Evolutionary conservation across 306 rosid species (phyloP).

Genomic region (Fragaria vesca): DNA sequence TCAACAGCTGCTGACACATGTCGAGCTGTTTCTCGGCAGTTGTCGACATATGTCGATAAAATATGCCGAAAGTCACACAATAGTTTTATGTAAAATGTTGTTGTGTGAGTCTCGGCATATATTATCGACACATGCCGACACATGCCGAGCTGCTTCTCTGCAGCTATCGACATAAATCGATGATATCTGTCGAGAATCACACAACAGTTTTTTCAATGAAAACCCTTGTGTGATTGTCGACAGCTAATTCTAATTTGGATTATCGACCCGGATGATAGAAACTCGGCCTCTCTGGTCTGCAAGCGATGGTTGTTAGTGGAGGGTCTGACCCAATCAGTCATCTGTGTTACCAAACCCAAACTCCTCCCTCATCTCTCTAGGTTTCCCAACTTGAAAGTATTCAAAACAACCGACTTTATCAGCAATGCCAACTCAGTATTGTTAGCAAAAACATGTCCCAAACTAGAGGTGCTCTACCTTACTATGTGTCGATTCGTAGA

Average conservation of each 20-base stretch:
- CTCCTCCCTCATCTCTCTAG: constrained; percentile 15
- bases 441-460: constrained; percentile 24
- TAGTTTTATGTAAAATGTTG: too few species aligned
- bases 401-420: constrained; percentile 1
- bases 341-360: neutral
- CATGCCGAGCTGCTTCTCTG: too few species aligned
- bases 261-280: constrained; percentile 17
- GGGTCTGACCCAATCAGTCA: constrained; percentile 21
- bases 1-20: too few species aligned
- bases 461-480: constrained; percentile 10
- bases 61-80: too few species aligned
- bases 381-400: constrained; percentile 20
- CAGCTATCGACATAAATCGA: too few species aligned
- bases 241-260: constrained; percentile 4
- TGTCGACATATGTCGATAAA: too few species aligned
- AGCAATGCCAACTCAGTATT: constrained; percentile 8
- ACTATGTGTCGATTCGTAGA: neutral
- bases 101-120: too few species aligned
- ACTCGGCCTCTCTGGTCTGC: constrained; percentile 23
- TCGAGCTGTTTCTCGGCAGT: too few species aligned
- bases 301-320: constrained; percentile 21
- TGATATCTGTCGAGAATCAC: too few species aligned
- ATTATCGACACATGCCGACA: too few species aligned
- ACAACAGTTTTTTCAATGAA: too few species aligned
- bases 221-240: too few species aligned